Percentiles rank a stretch among this genome's conserved stretches.
Conservation (phyloP, 1,139 yeast species). For the Yamadazyma triangularis region DNA sequence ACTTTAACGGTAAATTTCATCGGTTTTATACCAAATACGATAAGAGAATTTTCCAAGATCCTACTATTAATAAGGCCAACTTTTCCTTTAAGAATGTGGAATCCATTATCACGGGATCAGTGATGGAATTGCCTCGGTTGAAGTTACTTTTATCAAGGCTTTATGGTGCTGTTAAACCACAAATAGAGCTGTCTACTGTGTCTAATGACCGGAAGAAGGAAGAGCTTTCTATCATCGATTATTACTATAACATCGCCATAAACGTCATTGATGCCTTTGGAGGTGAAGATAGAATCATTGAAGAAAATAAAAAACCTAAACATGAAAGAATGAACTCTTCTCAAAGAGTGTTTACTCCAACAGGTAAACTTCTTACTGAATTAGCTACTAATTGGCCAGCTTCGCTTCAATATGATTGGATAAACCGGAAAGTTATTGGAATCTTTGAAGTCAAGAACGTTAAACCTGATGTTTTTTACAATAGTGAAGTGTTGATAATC, state of each 20-base stretch:
- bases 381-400: constrained; percentile 84
- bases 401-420: constrained; percentile 85
- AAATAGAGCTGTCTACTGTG: too few species aligned
- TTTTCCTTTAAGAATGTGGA: constrained; percentile 63
- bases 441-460: constrained; percentile 54
- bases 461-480: constrained; percentile 20
- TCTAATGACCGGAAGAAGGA: too few species aligned
- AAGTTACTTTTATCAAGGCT: constrained; percentile 65
- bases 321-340: constrained; percentile 12
- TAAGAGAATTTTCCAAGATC: constrained; percentile 33
- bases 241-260: constrained; percentile 50
- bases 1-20: constrained; percentile 40
- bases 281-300: constrained; percentile 27
- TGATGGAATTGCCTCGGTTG: constrained; percentile 61
- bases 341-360: constrained; percentile 79
- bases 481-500: constrained; percentile 57
- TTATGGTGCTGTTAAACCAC: constrained; percentile 21
- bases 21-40: constrained; percentile 43
- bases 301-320: constrained; percentile 35
- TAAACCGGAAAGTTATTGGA: constrained; percentile 77
- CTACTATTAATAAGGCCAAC: constrained; percentile 22
- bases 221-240: constrained; percentile 20
- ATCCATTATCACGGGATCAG: constrained; percentile 62
- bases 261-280: constrained; percentile 84
- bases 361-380: constrained; percentile 83